These are phyloP conservation scores for Neurospora sp. DNA, from an alignment of 495 filamentous ascomycete genomes.

Conservation along the genomic window DNA sequence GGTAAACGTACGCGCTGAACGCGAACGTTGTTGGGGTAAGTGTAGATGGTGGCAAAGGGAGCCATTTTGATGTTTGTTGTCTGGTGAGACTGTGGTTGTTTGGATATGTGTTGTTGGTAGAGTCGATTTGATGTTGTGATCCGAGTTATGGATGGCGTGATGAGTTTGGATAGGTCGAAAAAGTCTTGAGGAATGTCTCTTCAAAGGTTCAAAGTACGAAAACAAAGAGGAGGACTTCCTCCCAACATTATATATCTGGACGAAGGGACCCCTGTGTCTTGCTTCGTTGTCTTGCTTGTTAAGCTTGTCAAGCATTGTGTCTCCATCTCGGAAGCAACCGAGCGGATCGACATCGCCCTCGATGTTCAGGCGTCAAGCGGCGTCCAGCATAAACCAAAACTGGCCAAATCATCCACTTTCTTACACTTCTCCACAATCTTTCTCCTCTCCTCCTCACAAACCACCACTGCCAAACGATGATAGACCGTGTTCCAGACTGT, in stretches of 20 bases:
- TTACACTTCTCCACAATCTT: neutral
- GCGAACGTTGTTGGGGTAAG: conserved; percentile 36
- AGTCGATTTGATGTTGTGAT: neutral
- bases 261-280: neutral
- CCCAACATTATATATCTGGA: neutral
- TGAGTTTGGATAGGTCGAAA: neutral
- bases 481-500: neutral
- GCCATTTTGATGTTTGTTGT: conserved; percentile 27
- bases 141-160: neutral
- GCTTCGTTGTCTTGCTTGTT: neutral
- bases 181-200: neutral
- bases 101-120: neutral
- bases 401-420: neutral
- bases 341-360: neutral
- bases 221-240: too few relatives aligned
- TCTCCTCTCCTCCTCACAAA: neutral
- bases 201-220: neutral
- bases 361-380: too few relatives aligned
- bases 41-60: conserved; percentile 44
- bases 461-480: neutral
- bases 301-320: neutral
- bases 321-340: neutral
- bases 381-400: neutral
- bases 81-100: neutral
- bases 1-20: conserved; percentile 33